Percentiles rank a stretch among this genome's conserved stretches.
Conservation (phyloP, 225 moss, liverwort and hornwort genomes). For the Straminergon stramineum region DNA sequence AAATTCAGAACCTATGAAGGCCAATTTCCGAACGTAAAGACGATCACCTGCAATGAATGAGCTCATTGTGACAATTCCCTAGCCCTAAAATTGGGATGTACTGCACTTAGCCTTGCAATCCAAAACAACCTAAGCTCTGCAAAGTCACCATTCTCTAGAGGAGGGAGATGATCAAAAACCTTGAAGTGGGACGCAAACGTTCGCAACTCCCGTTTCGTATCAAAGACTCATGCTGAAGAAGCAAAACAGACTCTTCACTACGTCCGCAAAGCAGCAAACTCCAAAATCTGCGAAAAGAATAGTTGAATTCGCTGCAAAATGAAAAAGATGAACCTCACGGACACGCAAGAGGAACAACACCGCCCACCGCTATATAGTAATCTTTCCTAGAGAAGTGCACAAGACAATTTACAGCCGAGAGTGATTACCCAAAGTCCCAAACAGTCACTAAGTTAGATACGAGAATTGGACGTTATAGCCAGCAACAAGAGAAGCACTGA, state of each 20-base stretch:
- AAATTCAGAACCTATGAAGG: neutral
- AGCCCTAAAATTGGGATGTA: neutral
- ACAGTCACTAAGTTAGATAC: neutral
- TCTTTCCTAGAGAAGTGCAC: neutral
- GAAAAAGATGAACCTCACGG: neutral
- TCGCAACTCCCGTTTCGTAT: neutral
- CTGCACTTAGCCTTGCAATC: neutral
- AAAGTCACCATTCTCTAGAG: neutral
- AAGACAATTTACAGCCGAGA: neutral
- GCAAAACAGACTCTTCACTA: neutral
- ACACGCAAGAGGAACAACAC: neutral
- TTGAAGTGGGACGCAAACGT: neutral
- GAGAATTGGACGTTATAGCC: neutral
- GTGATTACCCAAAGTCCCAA: neutral
- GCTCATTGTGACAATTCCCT: neutral
- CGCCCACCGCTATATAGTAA: neutral
- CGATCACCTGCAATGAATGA: neutral
- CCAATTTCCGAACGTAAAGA: neutral
- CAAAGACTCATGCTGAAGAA: conserved; percentile 1
- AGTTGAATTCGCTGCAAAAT: neutral
- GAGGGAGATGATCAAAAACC: neutral
- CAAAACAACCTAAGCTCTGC: neutral
- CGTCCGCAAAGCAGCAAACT: neutral
- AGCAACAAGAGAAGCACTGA: neutral
- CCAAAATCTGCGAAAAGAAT: neutral